Evolutionary conservation across 495 filamentous ascomycete genomes (phyloP).

Genomic region (Trichodelitschia bisporula): DNA sequence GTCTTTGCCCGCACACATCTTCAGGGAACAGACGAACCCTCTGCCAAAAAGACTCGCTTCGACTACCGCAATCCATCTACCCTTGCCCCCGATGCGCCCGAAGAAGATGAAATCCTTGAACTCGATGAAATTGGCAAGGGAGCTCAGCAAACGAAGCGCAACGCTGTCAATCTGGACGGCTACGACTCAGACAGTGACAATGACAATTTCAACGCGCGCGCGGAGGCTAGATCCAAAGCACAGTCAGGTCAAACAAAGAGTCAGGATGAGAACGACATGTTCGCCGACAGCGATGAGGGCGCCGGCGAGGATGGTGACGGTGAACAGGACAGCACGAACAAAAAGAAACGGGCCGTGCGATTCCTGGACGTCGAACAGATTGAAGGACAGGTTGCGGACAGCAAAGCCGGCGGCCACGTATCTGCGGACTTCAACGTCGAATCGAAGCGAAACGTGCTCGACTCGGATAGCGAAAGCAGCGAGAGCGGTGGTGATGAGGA

Average conservation of each 20-base stretch:
- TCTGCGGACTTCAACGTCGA: slow-evolving; percentile 21
- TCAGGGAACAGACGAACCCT: slow-evolving; percentile 16
- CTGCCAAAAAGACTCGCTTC: slow-evolving; percentile 72
- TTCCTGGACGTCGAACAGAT: slow-evolving; percentile 61
- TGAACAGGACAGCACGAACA: slow-evolving; percentile 18
- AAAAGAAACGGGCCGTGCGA: slow-evolving; percentile 46
- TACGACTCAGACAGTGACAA: slow-evolving; percentile 91
- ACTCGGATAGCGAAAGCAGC: slow-evolving; percentile 19
- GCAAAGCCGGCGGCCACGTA: slow-evolving; percentile 46
- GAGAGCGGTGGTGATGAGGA: slow-evolving; percentile 54
- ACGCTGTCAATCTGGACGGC: slow-evolving; percentile 83
- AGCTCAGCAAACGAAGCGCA: slow-evolving; percentile 54
- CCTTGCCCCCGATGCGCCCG: slow-evolving; percentile 50
- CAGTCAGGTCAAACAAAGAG: slow-evolving; percentile 19
- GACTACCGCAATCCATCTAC: slow-evolving; percentile 85
- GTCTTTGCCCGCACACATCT: slow-evolving; percentile 51
- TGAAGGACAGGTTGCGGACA: slow-evolving; percentile 55
- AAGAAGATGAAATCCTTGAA: slow-evolving; percentile 62
- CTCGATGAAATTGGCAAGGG: slow-evolving; percentile 81
- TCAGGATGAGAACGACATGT: slow-evolving; percentile 79
- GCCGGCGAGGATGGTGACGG: slow-evolving; percentile 16
- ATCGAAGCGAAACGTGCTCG: slow-evolving; percentile 4
- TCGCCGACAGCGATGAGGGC: slow-evolving; percentile 31
- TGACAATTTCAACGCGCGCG: slow-evolving; percentile 58
- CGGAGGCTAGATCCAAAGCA: slow-evolving; percentile 29